Base-by-base conservation (phyloP, 2,329 filamentous ascomycete genomes). In the Sporothrix pseudoabietina region DNA sequence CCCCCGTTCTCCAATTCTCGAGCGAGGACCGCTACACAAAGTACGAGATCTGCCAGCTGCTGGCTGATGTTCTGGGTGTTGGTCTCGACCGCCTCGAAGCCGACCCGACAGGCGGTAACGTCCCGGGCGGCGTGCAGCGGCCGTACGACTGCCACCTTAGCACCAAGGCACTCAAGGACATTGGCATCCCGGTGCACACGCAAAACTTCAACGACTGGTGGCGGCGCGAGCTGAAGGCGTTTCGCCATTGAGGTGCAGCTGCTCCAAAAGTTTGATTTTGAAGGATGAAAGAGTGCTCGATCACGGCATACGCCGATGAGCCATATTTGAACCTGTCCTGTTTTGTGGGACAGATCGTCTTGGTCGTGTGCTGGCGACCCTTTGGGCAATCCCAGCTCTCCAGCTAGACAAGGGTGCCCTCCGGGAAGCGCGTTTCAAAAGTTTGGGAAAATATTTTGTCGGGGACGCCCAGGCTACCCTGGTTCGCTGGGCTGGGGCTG, bases 121-220 rank as follows among this genome's bases (percentile, higher is more conserved):
- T 90, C 6, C 90, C 88, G 75, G 88, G 91, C 61, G 85, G 86
- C 30, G 92, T 94, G 0, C 89, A 94, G 82, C 87, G 94, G 76
- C 94, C 94, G 14, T 97, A 93, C 79, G 94, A 97, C 82, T 95
- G 92, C 77, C 94, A 97, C 81, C 84, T 98, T 63, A 94, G 92
- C 78, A 97, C 92, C 9, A 88, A 87, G 81, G 88, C 85, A 54
- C 82, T 97, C 76, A 88, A 88, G 80, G 89, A 93, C 16, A 79
- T 97, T 75, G 93, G 89, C 0, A 92, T 97, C 75, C 87, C 92
- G 78, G 88, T 95, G 72, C 84, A 87, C 63, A 93, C 93, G 0
- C 87, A 90, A 78, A 88, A 94, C 77, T 97, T 97, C 80, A 84
- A 84, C 63, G 90, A 85, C 19, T 97, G 94, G 94, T 97, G 94